Base-by-base conservation (phyloP, 495 filamentous ascomycete genomes). In the Evansstolkia leycettana region DNA sequence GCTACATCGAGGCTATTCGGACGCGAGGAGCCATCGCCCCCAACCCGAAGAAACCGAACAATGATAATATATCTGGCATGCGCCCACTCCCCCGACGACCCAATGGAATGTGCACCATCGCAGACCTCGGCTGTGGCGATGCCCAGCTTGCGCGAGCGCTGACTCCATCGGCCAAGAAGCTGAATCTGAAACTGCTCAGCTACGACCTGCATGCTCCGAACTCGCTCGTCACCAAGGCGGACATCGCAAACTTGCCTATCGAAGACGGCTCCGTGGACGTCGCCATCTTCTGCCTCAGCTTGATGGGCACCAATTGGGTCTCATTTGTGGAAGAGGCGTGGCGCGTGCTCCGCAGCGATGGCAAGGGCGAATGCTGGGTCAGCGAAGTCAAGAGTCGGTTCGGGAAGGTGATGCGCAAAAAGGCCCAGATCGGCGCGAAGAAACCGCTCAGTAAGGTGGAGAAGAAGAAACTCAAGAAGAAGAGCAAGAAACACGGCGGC, bases 281-380 rank as follows among this genome's bases (percentile, higher is more conserved):
- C 11, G 81, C 82, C 6, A 73, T 96, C 35, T 94, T 95, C 64
- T 98, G 90, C 58, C 67, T 98, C 15, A 89, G 89, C 37, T 70
- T 98, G 27, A 98, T 98, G 90, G 90, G 92, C 45, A 96, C 90
- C 11, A 98, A 98, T 60, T 98, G 90, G 85, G 68, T 93, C 14
- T 77, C 82, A 40, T 95, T 95, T 49, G 71, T 96, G 39, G 88
- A 94, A 48, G 90, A 98, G 59, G 86, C 88, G n/a, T 88, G 80
- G 58, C 73, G 90, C 13, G 65, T 96, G 8, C 64, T 96, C 42
- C 74, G 83, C 36, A 37, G 60, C 13, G 67, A 70, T 28, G 90
- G 88, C 73, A 83, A 82, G 48, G 90, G 90, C 36, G 90, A 98
- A 63, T 72, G 90, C 31, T 98, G 90, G 90, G 72, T 98, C 34